Percentiles rank a stretch among this genome's conserved stretches.
phyloP scores from a whole-genome alignment of 495 filamentous ascomycete genomes.

The Aspergillus olivimuriae region DNA sequence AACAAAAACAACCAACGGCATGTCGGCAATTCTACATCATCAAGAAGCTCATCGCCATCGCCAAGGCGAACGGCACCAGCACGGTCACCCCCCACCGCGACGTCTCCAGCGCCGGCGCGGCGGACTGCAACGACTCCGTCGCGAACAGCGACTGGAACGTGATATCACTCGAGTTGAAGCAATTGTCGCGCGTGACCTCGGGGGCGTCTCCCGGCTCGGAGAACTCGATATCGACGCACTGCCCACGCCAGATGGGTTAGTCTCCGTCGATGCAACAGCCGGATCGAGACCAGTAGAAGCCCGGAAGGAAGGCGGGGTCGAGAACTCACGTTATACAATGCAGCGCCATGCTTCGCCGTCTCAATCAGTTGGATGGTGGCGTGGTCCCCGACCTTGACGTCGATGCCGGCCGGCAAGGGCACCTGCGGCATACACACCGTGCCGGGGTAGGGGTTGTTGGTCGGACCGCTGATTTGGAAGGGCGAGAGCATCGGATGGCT shows the following conservation, averaged over 20 bases:
- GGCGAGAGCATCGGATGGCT: slow-evolving; percentile 75
- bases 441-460: slow-evolving; percentile 74
- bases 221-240: slow-evolving; percentile 93
- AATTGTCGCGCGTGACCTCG: slow-evolving; percentile 70
- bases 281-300: background rate
- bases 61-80: slow-evolving; percentile 20
- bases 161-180: slow-evolving; percentile 74
- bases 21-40: slow-evolving; percentile 31
- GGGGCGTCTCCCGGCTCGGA: slow-evolving; percentile 66
- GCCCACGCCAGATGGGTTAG: slow-evolving; percentile 10
- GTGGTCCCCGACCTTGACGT: slow-evolving; percentile 72
- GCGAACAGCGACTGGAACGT: slow-evolving; percentile 72
- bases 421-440: slow-evolving; percentile 88
- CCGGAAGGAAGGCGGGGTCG: too few relatives aligned
- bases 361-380: slow-evolving; percentile 95
- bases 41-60: slow-evolving; percentile 13
- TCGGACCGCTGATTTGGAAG: slow-evolving; percentile 82
- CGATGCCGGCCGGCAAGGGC: slow-evolving; percentile 69
- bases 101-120: slow-evolving; percentile 4
- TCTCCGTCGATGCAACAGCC: background rate
- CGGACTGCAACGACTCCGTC: slow-evolving; percentile 48
- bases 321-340: slow-evolving; percentile 86
- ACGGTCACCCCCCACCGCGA: slow-evolving; percentile 4
- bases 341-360: slow-evolving; percentile 80
- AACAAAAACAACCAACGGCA: too few relatives aligned